phyloP scores from a whole-genome alignment of 1,284 basidiomycete species.

The Marasmius sp. region DNA sequence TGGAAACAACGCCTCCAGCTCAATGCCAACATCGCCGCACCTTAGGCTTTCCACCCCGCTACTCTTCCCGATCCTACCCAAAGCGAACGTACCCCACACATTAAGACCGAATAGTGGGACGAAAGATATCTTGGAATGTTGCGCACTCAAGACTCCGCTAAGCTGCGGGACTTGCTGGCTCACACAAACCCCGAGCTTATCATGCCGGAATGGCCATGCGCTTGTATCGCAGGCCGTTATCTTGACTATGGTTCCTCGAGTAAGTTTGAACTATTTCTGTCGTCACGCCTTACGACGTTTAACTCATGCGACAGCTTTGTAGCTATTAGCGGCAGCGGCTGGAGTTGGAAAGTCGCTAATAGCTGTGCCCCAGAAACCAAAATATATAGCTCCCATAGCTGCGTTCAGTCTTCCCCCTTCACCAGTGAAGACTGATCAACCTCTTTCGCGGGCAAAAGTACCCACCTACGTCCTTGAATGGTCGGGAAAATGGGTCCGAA shows the following conservation, averaged over 20 bases:
- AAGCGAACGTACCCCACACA: constrained; percentile 53
- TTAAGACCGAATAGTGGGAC: constrained; percentile 74
- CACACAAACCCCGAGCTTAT: constrained; percentile 75
- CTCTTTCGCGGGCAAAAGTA: no score
- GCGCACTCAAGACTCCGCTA: constrained; percentile 66
- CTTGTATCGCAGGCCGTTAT: constrained; percentile 80
- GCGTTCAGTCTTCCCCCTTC: no score
- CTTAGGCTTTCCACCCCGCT: constrained; percentile 73
- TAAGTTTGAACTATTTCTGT: constrained; percentile 36
- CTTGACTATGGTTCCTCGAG: constrained; percentile 76
- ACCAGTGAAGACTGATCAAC: no score
- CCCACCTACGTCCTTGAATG: no score
- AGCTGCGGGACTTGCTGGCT: constrained; percentile 70
- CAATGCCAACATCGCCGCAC: constrained; percentile 59
- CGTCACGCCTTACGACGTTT: constrained; percentile 1
- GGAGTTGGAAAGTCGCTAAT: no score
- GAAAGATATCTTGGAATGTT: constrained; percentile 75
- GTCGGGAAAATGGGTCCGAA: no score
- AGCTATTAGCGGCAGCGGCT: no score
- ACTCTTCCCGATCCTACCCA: constrained; percentile 61
- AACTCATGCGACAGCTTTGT: constrained; percentile 14
- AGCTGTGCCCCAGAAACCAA: no score
- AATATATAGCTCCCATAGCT: no score
- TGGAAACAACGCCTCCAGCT: constrained; percentile 23
- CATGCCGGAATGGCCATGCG: constrained; percentile 67